A percentile compares a stretch with the other conserved stretches of the same genome.
These are phyloP conservation scores for Rhododendron molle DNA, from an alignment of 148 eudicot genomes.

Conservation along the genomic window DNA sequence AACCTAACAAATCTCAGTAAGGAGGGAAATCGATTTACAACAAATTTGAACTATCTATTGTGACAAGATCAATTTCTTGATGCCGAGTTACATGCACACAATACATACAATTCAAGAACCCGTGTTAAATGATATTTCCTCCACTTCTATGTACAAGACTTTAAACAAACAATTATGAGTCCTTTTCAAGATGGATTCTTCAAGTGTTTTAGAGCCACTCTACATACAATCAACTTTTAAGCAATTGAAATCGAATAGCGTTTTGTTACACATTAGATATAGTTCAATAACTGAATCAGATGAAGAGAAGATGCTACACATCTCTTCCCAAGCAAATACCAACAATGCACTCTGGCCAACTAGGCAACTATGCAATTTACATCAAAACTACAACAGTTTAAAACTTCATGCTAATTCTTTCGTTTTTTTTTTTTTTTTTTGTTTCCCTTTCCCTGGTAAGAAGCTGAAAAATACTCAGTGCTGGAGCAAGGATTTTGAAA, in stretches of 20 bases:
- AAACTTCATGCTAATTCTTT: not conserved
- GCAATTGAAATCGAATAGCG: not conserved
- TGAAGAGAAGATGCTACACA: not conserved
- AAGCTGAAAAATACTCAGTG: not conserved
- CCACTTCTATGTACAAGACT: not conserved
- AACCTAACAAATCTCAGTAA: not conserved
- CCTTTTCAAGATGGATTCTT: not conserved
- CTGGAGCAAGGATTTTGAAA: too few species aligned
- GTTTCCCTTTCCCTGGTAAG: not conserved
- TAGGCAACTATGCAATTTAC: not conserved
- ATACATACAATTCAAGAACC: not conserved
- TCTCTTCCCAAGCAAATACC: not conserved
- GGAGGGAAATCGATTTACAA: not conserved
- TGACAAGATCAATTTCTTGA: not conserved
- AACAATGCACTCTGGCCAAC: not conserved
- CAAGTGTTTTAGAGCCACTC: not conserved
- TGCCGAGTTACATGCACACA: not conserved
- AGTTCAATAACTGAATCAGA: not conserved
- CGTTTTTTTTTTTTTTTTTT: not conserved
- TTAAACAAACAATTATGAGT: not conserved
- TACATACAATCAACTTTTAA: not conserved
- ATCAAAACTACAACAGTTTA: not conserved
- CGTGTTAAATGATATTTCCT: not conserved
- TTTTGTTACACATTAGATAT: not conserved
- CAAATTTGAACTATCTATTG: not conserved